These are phyloP conservation scores for Avena atlantica DNA, from an alignment of 176 grass and related monocot genomes.

Conservation along the genomic window DNA sequence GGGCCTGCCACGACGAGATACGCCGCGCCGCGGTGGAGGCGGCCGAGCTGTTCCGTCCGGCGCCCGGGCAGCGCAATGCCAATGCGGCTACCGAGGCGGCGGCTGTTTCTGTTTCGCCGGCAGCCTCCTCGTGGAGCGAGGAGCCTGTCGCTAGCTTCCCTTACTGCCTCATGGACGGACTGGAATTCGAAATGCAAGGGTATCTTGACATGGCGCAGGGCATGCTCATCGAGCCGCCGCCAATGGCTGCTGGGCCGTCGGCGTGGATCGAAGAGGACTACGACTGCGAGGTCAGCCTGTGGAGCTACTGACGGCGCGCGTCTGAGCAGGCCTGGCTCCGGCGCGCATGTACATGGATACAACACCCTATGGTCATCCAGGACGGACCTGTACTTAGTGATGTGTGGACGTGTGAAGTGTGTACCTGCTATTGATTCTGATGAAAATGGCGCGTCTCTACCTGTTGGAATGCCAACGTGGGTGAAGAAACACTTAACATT, in stretches of 20 bases:
- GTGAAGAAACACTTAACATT: neutral
- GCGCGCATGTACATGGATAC: neutral
- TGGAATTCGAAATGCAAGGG: slow-evolving; percentile 67
- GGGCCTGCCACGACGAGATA: slow-evolving; percentile 55
- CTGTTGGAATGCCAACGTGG: slow-evolving; percentile 43
- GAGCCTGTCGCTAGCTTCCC: neutral
- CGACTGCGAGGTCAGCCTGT: slow-evolving; percentile 56
- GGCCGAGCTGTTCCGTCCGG: slow-evolving; percentile 55
- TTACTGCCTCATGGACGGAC: slow-evolving; percentile 43
- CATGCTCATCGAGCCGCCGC: slow-evolving; percentile 72
- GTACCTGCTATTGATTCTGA: slow-evolving; percentile 29
- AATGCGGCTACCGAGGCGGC: slow-evolving; percentile 7
- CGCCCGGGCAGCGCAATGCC: neutral
- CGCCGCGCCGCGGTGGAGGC: slow-evolving; percentile 66
- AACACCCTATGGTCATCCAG: neutral
- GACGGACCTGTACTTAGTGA: neutral
- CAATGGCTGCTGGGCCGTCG: neutral
- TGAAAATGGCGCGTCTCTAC: slow-evolving; percentile 30
- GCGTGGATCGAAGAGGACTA: slow-evolving; percentile 40
- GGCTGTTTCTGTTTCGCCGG: neutral
- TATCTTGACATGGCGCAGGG: slow-evolving; percentile 76
- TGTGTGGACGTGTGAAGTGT: slow-evolving; percentile 30
- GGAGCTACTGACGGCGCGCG: slow-evolving; percentile 55
- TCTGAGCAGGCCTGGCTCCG: neutral
- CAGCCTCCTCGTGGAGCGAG: too few species aligned